Evolutionary conservation across 139 green algal genomes (phyloP).

Genomic region (Spirogloea muscicola): DNA sequence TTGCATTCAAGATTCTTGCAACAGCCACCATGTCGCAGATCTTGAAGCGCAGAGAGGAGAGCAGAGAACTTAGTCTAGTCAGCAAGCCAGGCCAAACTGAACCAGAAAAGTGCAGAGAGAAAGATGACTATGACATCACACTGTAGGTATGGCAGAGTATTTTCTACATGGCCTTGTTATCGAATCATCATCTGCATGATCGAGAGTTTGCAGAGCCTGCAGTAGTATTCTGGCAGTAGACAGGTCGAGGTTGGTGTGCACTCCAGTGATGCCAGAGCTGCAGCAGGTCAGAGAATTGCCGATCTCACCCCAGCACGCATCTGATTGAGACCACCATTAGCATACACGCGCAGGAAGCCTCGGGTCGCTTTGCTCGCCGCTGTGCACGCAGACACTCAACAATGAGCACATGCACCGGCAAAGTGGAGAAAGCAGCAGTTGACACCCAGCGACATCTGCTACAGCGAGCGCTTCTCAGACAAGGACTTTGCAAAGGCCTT

Average conservation of each 20-base stretch:
- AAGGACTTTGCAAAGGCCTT: background rate
- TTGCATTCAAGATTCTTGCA: slow-evolving; percentile 36
- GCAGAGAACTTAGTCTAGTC: background rate
- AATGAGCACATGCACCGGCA: no score
- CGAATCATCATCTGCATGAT: background rate
- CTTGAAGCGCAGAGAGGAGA: background rate
- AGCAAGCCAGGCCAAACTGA: background rate
- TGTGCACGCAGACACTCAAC: no score
- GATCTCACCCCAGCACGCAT: slow-evolving; percentile 34
- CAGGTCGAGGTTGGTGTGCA: background rate
- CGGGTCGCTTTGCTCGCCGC: background rate
- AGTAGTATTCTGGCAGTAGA: background rate
- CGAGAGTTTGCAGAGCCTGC: background rate
- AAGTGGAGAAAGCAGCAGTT: no score
- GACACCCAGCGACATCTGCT: no score
- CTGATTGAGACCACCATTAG: slow-evolving; percentile 42
- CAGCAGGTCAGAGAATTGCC: background rate
- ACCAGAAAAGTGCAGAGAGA: background rate
- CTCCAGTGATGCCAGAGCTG: background rate
- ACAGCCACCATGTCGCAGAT: slow-evolving; percentile 48
- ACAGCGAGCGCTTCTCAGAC: background rate
- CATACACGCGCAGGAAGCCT: slow-evolving; percentile 27
- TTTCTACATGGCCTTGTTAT: background rate
- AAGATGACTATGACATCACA: background rate
- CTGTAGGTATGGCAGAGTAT: background rate